Evolutionary conservation across 2,329 filamentous ascomycete genomes (phyloP).

Genomic region (Fusarium sp.): DNA sequence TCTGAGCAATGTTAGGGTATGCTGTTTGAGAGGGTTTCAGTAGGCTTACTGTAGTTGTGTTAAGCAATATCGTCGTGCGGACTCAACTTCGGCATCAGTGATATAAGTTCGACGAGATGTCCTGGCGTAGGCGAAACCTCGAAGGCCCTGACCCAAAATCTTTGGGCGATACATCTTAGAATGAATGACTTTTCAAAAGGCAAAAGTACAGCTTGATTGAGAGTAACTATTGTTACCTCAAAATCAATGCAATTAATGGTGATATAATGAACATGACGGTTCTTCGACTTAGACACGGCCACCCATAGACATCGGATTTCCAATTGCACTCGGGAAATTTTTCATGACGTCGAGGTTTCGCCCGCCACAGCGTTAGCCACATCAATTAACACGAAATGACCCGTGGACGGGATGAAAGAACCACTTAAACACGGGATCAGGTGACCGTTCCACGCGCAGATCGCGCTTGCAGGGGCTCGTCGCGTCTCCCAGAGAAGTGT

Average conservation of each 20-base stretch:
- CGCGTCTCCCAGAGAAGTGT: conserved; percentile 55
- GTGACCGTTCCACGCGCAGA: conserved; percentile 57
- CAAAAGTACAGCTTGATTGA: not conserved
- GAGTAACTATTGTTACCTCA: not conserved
- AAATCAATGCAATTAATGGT: conserved; percentile 13
- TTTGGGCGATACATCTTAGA: conserved; percentile 57
- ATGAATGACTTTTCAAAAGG: conserved; percentile 1
- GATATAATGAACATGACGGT: conserved; percentile 32
- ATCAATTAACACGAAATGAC: conserved; percentile 18
- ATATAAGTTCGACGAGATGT: conserved; percentile 58
- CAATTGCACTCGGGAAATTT: conserved; percentile 43
- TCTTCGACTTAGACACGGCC: conserved; percentile 37
- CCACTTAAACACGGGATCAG: conserved; percentile 54
- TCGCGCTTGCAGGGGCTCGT: conserved; percentile 50
- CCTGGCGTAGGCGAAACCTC: conserved; percentile 51
- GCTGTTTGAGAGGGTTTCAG: fast-evolving
- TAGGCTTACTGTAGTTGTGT: conserved; percentile 64
- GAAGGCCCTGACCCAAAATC: conserved; percentile 56
- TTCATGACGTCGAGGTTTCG: conserved; percentile 48
- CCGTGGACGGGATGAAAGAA: not conserved
- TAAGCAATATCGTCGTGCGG: conserved; percentile 67
- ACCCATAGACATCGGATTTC: conserved; percentile 45
- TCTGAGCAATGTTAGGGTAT: conserved; percentile 60
- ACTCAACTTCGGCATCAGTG: conserved; percentile 65
- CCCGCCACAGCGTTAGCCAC: conserved; percentile 38